Evolutionary conservation across 768 basidiomycete genomes (phyloP), one percentile per base, ranked within the genome.

Genomic region (Rhizopogon vesiculosus): DNA sequence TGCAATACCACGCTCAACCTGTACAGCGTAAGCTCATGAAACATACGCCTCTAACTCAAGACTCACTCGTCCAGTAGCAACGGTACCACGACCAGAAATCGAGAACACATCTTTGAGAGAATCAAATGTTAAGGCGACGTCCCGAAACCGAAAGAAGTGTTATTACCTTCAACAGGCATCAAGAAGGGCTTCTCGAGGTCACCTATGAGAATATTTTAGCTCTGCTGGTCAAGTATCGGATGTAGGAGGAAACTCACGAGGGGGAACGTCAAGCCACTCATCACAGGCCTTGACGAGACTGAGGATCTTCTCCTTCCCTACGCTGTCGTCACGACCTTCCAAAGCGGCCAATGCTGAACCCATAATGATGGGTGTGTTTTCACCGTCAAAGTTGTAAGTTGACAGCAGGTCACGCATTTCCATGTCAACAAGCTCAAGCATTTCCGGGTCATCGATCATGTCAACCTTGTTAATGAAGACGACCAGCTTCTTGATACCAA

Each of bases 381-480:
- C 97, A 53, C 97, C 97, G 64, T 99, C 97, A 61, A 90, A 99
- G 64, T 93, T 91, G 77, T 98, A 98, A 13, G 85, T 85, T 3
- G 85, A 75, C 22, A 99, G 81, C 10, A 99, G 80, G 68, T 99
- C 97, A 57, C 97, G 87, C 87, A 99, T 99, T 81, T 99, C 97
- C 95, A 99, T 98, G 64, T 99, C 97, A 58, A 99, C 97, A 57
- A 99, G 88, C 77, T 97, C 93, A 55, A 98, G 78, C 94, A 99
- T 98, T 80, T 99, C 97, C 5, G 88, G 85, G 80, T 99, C 97
- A 58, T 88, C 84, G 56, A 98, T 90, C 78, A 88, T 84, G 76
- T 99, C 97, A 58, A 99, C 87, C 76, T 99, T 99, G 89, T 99
- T 99, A 74, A 99, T 94, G 80, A 97, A 99, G 61, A 99, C 97